Conservation (phyloP, 345 rosid species). For the Boechera divaricarpa region DNA sequence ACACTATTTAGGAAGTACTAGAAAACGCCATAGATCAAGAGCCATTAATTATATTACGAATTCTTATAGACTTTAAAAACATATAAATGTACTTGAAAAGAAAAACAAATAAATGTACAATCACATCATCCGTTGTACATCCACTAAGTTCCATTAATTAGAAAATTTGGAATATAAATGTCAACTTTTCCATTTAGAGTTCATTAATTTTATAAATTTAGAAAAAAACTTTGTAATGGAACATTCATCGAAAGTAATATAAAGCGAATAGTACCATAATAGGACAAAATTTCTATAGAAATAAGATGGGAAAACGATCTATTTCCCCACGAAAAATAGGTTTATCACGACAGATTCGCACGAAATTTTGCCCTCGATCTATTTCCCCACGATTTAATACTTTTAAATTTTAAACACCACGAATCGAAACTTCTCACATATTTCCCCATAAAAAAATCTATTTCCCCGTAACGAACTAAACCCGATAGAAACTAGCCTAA, state of each 20-base stretch:
- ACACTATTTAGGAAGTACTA: neutral
- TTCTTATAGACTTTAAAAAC: neutral
- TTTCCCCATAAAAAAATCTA: too few species aligned
- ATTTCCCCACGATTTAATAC: too few species aligned
- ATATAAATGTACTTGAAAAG: neutral
- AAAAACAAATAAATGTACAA: constrained; percentile 1
- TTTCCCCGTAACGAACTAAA: too few species aligned
- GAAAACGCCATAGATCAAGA: neutral
- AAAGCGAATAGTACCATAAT: constrained; percentile 28
- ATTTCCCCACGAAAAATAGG: too few species aligned
- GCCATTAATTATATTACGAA: neutral
- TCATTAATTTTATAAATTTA: neutral
- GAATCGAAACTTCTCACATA: too few species aligned
- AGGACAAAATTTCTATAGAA: constrained; percentile 2
- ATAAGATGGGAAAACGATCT: neutral
- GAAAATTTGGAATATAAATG: constrained; percentile 14
- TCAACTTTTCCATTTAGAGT: constrained; percentile 26
- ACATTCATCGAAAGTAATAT: constrained; percentile 39
- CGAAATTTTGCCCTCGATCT: too few species aligned
- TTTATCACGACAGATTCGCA: too few species aligned
- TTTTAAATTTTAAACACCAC: too few species aligned
- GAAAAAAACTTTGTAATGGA: neutral
- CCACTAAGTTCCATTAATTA: constrained; percentile 16
- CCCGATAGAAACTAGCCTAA: too few species aligned
- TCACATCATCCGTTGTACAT: constrained; percentile 18